Evolutionary conservation across 164 flowering plant genomes (phyloP).

Genomic region (Sextonia rubra): DNA sequence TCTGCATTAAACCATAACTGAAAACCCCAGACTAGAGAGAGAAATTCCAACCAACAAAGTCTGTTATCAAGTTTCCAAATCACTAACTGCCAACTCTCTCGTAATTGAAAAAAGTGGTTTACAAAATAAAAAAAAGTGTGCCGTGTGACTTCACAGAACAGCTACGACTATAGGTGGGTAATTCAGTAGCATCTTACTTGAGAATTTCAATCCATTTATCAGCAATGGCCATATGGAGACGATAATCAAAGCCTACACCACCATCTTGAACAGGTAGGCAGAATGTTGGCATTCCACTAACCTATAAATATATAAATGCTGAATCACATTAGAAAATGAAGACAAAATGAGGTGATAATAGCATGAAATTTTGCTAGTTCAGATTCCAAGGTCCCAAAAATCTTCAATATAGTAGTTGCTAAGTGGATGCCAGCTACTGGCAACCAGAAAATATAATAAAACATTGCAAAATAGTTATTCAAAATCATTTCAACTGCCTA

Average conservation of each 20-base stretch:
- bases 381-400: neutral
- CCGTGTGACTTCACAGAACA: neutral
- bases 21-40: too few species aligned
- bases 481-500: too few species aligned
- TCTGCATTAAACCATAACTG: too few species aligned
- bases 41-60: too few species aligned
- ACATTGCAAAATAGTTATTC: too few species aligned
- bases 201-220: conserved; percentile 98
- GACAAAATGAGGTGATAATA: neutral
- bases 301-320: conserved; percentile 38
- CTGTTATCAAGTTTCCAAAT: too few species aligned
- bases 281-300: conserved; percentile 99
- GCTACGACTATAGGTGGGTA: neutral
- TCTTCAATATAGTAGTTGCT: neutral
- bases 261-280: conserved; percentile 88
- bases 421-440: neutral
- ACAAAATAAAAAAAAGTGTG: too few species aligned
- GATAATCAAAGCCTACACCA: conserved; percentile 97
- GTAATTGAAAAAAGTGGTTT: too few species aligned
- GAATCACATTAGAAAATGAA: neutral
- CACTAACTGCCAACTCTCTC: too few species aligned
- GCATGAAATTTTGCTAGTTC: neutral
- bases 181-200: conserved; percentile 45
- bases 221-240: conserved; percentile 97
- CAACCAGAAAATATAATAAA: too few species aligned